Conservation (phyloP, 1,284 basidiomycete genomes). For the Cryptococcus sp. region DNA sequence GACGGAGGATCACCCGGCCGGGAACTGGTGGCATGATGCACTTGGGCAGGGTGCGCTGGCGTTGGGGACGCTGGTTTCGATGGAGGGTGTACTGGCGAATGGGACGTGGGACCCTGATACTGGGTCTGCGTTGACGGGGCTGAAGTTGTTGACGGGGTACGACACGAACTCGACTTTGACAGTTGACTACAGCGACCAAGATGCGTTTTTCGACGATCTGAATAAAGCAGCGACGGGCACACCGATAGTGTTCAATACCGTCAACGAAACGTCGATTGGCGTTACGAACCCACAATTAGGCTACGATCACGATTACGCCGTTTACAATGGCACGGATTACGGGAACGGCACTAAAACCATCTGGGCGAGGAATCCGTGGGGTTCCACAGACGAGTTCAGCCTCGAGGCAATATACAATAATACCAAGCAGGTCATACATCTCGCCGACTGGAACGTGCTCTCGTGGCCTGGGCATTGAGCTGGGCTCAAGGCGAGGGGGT, state of each 20-base stretch:
- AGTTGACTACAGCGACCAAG: conserved; percentile 6
- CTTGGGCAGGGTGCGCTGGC: conserved; percentile 25
- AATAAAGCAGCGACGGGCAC: conserved; percentile 13
- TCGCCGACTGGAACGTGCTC: conserved; percentile 19
- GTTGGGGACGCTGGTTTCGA: conserved; percentile 16
- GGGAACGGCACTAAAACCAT: conserved; percentile 22
- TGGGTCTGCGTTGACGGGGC: conserved; percentile 18
- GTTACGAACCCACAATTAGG: conserved; percentile 21
- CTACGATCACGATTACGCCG: conserved; percentile 35
- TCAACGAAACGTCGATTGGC: conserved; percentile 9
- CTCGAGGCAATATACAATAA: conserved; percentile 25
- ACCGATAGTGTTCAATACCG: conserved; percentile 32
- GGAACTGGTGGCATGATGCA: conserved; percentile 37
- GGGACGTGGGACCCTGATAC: conserved; percentile 17
- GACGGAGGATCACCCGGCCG: conserved; percentile 35
- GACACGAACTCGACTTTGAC: conserved; percentile 3
- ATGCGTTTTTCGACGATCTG: conserved; percentile 22
- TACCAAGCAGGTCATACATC: conserved; percentile 21
- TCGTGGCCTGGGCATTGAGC: conserved; percentile 11
- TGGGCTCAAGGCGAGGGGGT: neutral
- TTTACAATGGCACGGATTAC: conserved; percentile 19
- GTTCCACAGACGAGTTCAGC: conserved; percentile 23
- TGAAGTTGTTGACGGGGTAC: conserved; percentile 31
- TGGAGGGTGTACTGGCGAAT: conserved; percentile 23
- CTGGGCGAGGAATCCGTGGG: conserved; percentile 37